Evolutionary conservation across 75 land plant species (phyloP).

Genomic region (Selaginella tamariscina): DNA sequence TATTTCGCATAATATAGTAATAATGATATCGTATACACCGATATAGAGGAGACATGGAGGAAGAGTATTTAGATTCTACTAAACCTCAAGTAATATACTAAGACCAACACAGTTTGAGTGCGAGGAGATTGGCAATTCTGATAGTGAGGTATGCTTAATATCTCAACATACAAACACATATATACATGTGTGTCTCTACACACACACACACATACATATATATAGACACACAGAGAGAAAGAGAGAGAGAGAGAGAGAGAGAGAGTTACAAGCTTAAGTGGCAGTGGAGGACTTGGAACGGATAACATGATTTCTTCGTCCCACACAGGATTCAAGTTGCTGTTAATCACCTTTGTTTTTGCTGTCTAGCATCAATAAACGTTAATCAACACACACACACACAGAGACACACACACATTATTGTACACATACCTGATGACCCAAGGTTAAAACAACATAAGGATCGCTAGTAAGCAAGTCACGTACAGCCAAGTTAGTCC

Average conservation of each 20-base stretch:
- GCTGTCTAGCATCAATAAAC: conserved; percentile 27
- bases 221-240: too few relatives aligned
- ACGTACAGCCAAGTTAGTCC: conserved; percentile 68
- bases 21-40: too few relatives aligned
- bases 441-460: conserved; percentile 68
- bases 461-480: conserved; percentile 81
- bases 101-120: too few relatives aligned
- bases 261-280: conserved; percentile 61
- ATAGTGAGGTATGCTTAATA: too few relatives aligned
- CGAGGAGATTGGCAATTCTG: neutral
- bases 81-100: too few relatives aligned
- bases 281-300: conserved; percentile 49
- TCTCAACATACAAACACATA: too few relatives aligned
- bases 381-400: neutral
- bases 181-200: too few relatives aligned
- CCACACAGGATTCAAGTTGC: conserved; percentile 92
- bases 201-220: too few relatives aligned
- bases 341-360: conserved; percentile 52
- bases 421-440: conserved; percentile 47
- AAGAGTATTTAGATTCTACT: too few relatives aligned
- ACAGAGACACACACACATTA: neutral
- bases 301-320: conserved; percentile 86
- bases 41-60: too few relatives aligned
- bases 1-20: too few relatives aligned
- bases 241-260: neutral